Evolutionary conservation across 129 eudicot species (phyloP), one percentile per base, ranked within the genome.

Genomic region (Flaveria bidentis): DNA sequence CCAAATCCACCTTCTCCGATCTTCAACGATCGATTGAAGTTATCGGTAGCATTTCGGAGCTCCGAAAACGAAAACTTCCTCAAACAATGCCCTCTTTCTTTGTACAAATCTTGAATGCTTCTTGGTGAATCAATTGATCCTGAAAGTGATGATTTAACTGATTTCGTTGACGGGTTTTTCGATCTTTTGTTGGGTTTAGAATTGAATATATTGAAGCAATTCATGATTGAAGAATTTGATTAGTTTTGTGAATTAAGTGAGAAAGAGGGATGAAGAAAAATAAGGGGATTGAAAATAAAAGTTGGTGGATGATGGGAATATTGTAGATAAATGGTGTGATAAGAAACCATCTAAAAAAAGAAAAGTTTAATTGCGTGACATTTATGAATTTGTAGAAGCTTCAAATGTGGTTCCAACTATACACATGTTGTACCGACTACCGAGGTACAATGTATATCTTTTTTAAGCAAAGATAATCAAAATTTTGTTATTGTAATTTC

Each of bases 1-100:
- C 97, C 97, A 74, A 89, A 92, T 23, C 97, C 97, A 55, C 97
- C 97, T 81, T 92, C 91, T 2, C 96, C 97, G 47, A 92, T 86
- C 84, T 82, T 92, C 5, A 86, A 72, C 91, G 76, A 26, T 81
- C 87, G 78, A 25, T 83, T 81, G 84, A 92, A 92, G 70, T 80
- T 76, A 57, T 84, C 84, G 3, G 97, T 92, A 3, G 96, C 97
- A 76, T 85, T 86, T 55, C 63, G 70, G n/a, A 92, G 93, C 83
- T 89, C 96, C 23, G 85, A 23, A 30, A 69, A 80, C 62, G 91
- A 80, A 72, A 92, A 92, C 57, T 72, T 90, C 64, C 85, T 89
- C 89, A 87, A 80, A 49, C 72, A 75, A 0, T 73, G 89, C 68
- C 85, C 85, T 47, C 62, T 92, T 42, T 89, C 91, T 78, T 49